Evolutionary conservation across 768 basidiomycete species (phyloP).

Genomic region (Russula olivacea): DNA sequence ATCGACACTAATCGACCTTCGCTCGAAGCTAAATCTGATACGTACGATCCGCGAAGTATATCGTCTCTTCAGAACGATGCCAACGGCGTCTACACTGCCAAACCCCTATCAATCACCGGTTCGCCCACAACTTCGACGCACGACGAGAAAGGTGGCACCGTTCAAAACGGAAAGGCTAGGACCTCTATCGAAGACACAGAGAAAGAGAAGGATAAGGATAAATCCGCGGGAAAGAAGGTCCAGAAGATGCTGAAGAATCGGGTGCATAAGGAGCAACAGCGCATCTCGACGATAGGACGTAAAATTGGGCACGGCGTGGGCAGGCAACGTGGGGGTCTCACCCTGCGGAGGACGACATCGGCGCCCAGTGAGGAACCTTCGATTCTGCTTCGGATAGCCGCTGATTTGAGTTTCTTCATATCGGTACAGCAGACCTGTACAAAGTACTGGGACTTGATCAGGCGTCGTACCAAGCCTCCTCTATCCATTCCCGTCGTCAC

Average conservation of each 20-base stretch:
- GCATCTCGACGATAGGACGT: conserved; percentile 70
- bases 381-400: not conserved
- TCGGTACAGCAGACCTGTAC: conserved; percentile 12
- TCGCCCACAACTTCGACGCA: not conserved
- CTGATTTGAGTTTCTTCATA: not conserved
- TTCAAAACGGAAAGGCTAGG: conserved; percentile 3
- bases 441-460: conserved; percentile 29
- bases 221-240: conserved; percentile 62
- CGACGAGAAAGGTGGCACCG: not conserved
- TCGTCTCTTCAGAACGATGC: not conserved
- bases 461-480: conserved; percentile 64
- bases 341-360: conserved; percentile 55
- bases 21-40: conserved; percentile 16
- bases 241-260: conserved; percentile 69
- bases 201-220: conserved; percentile 38
- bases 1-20: conserved; percentile 21
- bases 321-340: conserved; percentile 39
- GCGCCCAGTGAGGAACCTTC: conserved; percentile 51
- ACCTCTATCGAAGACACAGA: conserved; percentile 24
- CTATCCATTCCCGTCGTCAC: conserved; percentile 74
- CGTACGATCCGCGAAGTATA: not conserved
- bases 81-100: conserved; percentile 5
- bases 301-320: conserved; percentile 70
- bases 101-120: not conserved
- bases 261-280: conserved; percentile 66